phyloP scores from a whole-genome alignment of 768 basidiomycete genomes.

The Postia placenta region DNA sequence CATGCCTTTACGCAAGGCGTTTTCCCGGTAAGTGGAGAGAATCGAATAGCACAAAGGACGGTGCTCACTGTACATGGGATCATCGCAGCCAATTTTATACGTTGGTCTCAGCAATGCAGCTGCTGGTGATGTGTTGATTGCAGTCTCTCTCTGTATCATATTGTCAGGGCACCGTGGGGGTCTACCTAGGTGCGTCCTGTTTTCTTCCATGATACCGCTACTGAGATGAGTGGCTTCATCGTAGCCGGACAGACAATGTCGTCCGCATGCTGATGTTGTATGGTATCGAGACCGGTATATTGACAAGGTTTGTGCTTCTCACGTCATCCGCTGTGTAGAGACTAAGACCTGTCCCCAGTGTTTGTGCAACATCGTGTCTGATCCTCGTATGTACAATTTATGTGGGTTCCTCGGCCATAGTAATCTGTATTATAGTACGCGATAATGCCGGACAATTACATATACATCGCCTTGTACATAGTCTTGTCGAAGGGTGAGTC shows the following conservation, averaged over 20 bases:
- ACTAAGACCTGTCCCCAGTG: conserved; percentile 4
- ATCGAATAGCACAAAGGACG: too few species aligned
- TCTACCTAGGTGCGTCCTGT: neutral
- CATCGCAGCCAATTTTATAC: neutral
- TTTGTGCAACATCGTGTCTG: conserved; percentile 15
- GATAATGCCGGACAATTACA: conserved; percentile 17
- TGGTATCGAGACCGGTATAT: conserved; percentile 19
- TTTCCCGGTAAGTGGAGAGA: neutral
- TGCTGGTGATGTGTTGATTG: neutral
- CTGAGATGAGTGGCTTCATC: neutral
- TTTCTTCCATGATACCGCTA: too few species aligned
- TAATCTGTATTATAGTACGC: conserved; percentile 12
- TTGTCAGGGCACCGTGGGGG: neutral
- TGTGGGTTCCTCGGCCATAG: neutral
- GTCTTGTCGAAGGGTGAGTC: conserved; percentile 18
- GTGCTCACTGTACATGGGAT: neutral
- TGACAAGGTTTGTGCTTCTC: conserved; percentile 15
- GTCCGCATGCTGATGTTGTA: conserved; percentile 19
- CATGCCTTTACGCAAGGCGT: neutral
- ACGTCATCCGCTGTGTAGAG: neutral
- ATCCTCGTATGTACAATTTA: conserved; percentile 16
- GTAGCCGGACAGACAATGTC: conserved; percentile 13
- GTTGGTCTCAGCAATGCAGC: neutral
- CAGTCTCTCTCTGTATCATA: neutral
- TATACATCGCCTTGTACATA: conserved; percentile 21